Evolutionary conservation across 768 basidiomycete genomes (phyloP).

Genomic region (Auriscalpium microsporum): DNA sequence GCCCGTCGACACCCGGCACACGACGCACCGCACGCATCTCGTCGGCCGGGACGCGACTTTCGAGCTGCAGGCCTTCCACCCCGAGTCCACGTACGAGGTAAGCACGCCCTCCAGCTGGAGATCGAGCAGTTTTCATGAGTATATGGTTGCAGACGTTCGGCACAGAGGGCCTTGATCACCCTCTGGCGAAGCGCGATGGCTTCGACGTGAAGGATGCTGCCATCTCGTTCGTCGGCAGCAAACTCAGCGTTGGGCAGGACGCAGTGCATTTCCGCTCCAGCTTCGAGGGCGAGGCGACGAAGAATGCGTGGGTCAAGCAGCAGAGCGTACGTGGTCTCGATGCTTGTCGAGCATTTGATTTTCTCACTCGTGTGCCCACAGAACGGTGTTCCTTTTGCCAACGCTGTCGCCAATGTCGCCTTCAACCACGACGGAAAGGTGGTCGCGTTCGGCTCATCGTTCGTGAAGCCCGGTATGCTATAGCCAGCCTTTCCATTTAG

Average conservation of each 20-base stretch:
- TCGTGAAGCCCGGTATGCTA: conserved; percentile 33
- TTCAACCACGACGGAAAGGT: conserved; percentile 34
- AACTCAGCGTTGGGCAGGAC: conserved; percentile 13
- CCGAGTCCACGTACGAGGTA: conserved; percentile 21
- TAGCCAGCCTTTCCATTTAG: no score
- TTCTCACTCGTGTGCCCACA: neutral
- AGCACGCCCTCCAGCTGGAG: neutral
- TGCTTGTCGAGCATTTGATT: neutral
- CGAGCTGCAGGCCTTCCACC: conserved; percentile 19
- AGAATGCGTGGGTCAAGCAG: conserved; percentile 18
- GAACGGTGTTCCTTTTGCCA: conserved; percentile 28
- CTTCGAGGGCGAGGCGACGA: conserved; percentile 8
- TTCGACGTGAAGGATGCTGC: conserved; percentile 16
- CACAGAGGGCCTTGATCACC: conserved; percentile 15
- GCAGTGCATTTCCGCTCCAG: conserved; percentile 13
- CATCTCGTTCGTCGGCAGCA: conserved; percentile 17
- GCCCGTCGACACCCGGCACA: conserved; percentile 13
- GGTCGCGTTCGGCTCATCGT: conserved; percentile 37
- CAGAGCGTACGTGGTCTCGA: conserved; percentile 11
- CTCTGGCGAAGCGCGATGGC: conserved; percentile 16
- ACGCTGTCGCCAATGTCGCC: conserved; percentile 37
- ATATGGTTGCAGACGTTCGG: conserved; percentile 17
- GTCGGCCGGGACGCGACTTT: conserved; percentile 4
- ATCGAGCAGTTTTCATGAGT: neutral
- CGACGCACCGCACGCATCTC: conserved; percentile 16